Evolutionary conservation across 805 yeast species (phyloP), one percentile per base, ranked within the genome.

Genomic region (Candida ponderosae): DNA sequence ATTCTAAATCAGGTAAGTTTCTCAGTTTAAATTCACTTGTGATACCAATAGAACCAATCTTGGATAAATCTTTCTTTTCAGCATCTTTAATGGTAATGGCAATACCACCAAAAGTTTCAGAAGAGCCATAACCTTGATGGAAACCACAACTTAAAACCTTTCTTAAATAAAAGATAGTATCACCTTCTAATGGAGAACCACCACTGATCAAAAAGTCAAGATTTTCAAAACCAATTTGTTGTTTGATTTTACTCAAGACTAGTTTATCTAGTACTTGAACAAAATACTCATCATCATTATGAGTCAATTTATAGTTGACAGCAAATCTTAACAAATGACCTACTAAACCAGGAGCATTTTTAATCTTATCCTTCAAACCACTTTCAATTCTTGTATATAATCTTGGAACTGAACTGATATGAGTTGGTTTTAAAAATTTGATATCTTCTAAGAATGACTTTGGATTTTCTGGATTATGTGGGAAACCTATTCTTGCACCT

Each of bases 91-190:
- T 65, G 10, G 66, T 51, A 23, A 50, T 50, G 53, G 56, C 63
- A 38, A 74, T 50, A 13, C 86, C 87, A n/a, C 83, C 82, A 62
- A 76, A 74, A 4, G 80, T 65, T 59, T 82, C 90, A 5, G 86
- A 76, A 29, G 78, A 65, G 4, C 89, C 90, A 56, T 81, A 82
- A n/a, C 90, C 93, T 59, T 81, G 88, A 38, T 62, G 55, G 34
- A 73, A 51, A n/a, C 70, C 63, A 39, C 73, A 56, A 42, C 72
- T 74, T 37, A 83, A 66, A 1, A 78, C 66, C n/a, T 78, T 77
- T 49, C 76, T 72, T 48, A 83, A 57, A 53, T 79, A 81, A 40
- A 63, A 60, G 31, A 80, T 64, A 1, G 87, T 78, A 31, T 72
- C 78, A 15, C 71, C 68, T 24, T 83, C 65, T 43, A 82, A 66